These are phyloP conservation scores for Russula dissimulans DNA, from an alignment of 768 basidiomycete species.

Conservation along the genomic window DNA sequence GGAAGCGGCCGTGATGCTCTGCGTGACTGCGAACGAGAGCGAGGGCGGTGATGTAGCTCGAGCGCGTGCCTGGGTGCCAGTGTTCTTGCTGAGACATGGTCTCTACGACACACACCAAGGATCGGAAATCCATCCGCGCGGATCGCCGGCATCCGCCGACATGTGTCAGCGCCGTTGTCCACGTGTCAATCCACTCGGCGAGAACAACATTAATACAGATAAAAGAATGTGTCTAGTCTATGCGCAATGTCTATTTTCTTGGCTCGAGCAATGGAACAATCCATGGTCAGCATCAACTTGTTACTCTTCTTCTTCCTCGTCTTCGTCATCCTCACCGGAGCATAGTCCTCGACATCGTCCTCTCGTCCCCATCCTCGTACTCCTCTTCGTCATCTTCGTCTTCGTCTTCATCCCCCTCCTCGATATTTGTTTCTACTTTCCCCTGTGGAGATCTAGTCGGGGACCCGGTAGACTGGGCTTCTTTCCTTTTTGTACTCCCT, in stretches of 20 bases:
- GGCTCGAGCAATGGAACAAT: too few relatives aligned
- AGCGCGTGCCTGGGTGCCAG: slow-evolving; percentile 2
- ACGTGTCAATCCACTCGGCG: not conserved
- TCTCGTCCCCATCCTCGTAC: slow-evolving; percentile 26
- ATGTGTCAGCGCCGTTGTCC: too few relatives aligned
- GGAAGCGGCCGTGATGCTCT: not conserved
- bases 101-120: too few relatives aligned
- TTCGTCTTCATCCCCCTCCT: not conserved
- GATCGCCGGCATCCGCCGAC: not conserved
- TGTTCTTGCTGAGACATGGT: slow-evolving; percentile 9
- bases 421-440: slow-evolving; percentile 31
- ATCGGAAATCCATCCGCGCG: too few relatives aligned
- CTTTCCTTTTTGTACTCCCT: slow-evolving; percentile 33
- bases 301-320: slow-evolving; percentile 26
- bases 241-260: not conserved
- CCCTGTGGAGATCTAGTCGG: slow-evolving; percentile 16
- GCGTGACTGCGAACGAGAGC: slow-evolving; percentile 6
- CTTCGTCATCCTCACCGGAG: slow-evolving; percentile 20
- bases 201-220: not conserved
- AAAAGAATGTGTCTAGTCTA: too few relatives aligned
- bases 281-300: too few relatives aligned
- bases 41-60: slow-evolving; percentile 16
- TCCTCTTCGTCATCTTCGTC: slow-evolving; percentile 32
- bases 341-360: slow-evolving; percentile 27
- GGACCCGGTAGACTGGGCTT: not conserved